phyloP scores from a whole-genome alignment of 495 filamentous ascomycete species.

The Penicillium atrosanguineum region DNA sequence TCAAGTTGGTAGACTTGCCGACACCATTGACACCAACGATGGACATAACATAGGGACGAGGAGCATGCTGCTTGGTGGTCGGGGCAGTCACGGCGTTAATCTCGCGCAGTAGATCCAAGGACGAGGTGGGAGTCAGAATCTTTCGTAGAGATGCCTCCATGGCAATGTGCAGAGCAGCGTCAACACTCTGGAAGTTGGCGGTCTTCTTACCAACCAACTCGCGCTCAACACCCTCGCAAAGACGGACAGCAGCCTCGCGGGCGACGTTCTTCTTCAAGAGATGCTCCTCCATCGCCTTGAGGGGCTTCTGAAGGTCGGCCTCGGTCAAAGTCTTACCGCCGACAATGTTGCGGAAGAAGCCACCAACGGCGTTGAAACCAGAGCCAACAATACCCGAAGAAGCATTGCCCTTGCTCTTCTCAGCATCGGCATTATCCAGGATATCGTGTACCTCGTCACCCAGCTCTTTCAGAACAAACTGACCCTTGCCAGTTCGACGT shows the following conservation, averaged over 20 bases:
- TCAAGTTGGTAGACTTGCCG: slow-evolving; percentile 94
- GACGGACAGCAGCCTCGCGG: slow-evolving; percentile 83
- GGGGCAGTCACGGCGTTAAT: slow-evolving; percentile 77
- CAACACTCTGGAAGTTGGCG: slow-evolving; percentile 87
- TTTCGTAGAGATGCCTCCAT: slow-evolving; percentile 90
- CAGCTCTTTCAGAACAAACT: slow-evolving; percentile 91
- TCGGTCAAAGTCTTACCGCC: slow-evolving; percentile 90
- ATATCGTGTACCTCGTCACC: slow-evolving; percentile 93
- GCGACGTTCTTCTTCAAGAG: slow-evolving; percentile 95
- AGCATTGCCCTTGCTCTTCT: slow-evolving; percentile 51
- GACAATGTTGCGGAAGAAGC: slow-evolving; percentile 89
- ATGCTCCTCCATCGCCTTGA: slow-evolving; percentile 95
- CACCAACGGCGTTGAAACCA: slow-evolving; percentile 73
- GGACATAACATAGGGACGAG: slow-evolving; percentile 90
- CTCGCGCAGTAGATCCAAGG: slow-evolving; percentile 88
- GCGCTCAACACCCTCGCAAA: slow-evolving; percentile 87
- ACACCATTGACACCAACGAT: slow-evolving; percentile 98
- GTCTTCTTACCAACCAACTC: slow-evolving; percentile 91
- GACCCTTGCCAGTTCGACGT: slow-evolving; percentile 76
- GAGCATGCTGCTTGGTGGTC: slow-evolving; percentile 44
- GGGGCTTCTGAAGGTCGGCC: slow-evolving; percentile 81
- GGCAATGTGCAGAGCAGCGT: slow-evolving; percentile 73
- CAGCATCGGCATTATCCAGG: slow-evolving; percentile 64
- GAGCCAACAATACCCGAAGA: slow-evolving; percentile 69
- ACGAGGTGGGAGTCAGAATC: slow-evolving; percentile 93